These are phyloP conservation scores for Dictyostelium firmibasis DNA, from an alignment of 78 protist genomes.

Conservation along the genomic window DNA sequence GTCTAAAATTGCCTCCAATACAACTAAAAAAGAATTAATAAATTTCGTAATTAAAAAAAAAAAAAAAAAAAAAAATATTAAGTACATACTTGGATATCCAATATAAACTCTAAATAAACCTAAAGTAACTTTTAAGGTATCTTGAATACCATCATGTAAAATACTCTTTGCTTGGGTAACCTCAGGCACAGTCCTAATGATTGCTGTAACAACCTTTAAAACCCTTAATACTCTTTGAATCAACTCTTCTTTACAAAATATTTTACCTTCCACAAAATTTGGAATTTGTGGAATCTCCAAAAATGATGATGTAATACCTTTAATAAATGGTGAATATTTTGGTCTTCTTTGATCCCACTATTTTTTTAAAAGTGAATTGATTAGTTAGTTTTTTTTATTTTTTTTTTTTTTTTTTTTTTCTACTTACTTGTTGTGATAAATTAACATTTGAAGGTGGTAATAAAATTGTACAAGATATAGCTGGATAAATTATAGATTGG, in stretches of 20 bases:
- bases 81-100: neutral
- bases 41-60: too few species aligned
- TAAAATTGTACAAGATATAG: constrained; percentile 25
- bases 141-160: constrained; percentile 60
- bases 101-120: constrained; percentile 21
- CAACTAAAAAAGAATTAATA: too few species aligned
- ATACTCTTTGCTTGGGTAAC: constrained; percentile 37
- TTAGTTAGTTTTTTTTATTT: neutral
- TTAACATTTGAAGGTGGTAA: constrained; percentile 65
- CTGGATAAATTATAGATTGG: constrained; percentile 42
- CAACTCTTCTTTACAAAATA: constrained; percentile 7
- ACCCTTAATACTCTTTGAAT: constrained; percentile 31
- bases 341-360: constrained; percentile 73
- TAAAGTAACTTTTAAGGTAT: constrained; percentile 20
- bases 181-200: constrained; percentile 50
- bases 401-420: neutral
- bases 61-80: too few species aligned
- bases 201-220: constrained; percentile 9
- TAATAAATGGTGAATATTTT: constrained; percentile 61
- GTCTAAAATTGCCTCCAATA: constrained; percentile 26
- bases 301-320: constrained; percentile 57
- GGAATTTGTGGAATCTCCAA: constrained; percentile 44
- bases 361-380: neutral
- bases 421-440: constrained; percentile 65
- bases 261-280: constrained; percentile 21